phyloP scores from a whole-genome alignment of 75 land plant genomes.

The Selaginella tamariscina region DNA sequence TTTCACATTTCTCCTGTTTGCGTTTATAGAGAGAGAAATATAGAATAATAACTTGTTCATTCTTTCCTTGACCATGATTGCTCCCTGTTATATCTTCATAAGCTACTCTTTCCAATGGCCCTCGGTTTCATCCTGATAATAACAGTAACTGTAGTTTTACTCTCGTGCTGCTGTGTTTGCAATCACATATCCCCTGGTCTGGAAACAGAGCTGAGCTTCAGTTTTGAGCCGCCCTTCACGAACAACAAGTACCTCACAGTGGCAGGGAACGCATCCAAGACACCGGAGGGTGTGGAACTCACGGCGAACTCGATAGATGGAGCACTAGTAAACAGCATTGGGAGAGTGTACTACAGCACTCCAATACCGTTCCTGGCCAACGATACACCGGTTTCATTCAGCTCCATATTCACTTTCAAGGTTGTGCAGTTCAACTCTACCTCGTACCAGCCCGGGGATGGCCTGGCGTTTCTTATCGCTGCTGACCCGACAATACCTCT shows the following conservation, averaged over 20 bases:
- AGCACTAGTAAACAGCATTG: neutral
- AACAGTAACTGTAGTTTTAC: neutral
- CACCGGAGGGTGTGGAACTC: neutral
- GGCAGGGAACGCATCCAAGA: neutral
- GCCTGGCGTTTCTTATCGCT: neutral
- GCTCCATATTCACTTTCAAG: constrained; percentile 2
- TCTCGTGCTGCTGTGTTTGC: neutral
- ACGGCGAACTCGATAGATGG: neutral
- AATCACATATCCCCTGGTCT: neutral
- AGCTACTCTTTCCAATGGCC: neutral
- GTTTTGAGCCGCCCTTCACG: neutral
- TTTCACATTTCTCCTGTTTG: neutral
- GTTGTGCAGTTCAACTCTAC: neutral
- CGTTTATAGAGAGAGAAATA: too few species aligned
- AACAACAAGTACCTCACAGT: neutral
- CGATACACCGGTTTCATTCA: neutral
- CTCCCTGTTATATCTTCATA: neutral
- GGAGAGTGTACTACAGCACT: neutral
- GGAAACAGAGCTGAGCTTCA: neutral
- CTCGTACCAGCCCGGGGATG: constrained; percentile 1
- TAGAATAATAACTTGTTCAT: neutral
- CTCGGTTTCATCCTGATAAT: neutral
- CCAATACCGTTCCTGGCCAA: neutral
- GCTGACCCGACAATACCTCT: neutral
- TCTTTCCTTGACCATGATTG: neutral